These are phyloP conservation scores for Toxicodendron radicans DNA, from an alignment of 345 rosid genomes.

Conservation along the genomic window DNA sequence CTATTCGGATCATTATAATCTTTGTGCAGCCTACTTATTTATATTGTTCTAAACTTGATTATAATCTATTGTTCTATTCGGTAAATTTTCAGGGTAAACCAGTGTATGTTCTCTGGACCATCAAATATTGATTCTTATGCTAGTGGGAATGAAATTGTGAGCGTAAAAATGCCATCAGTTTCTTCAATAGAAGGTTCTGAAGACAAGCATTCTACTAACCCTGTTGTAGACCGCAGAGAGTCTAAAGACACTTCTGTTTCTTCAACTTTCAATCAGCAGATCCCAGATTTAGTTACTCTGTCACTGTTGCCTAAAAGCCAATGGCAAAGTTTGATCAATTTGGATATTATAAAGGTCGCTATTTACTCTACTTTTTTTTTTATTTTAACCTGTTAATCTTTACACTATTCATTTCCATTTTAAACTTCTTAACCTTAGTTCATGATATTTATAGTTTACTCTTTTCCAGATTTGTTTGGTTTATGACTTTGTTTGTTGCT, in stretches of 20 bases:
- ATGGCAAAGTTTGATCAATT: constrained; percentile 94
- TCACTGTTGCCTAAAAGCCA: constrained; percentile 92
- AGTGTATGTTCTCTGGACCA: constrained; percentile 73
- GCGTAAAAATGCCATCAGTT: constrained; percentile 76
- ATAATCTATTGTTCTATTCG: too few relatives aligned
- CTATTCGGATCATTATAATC: neutral
- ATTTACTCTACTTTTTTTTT: neutral
- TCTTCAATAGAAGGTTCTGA: constrained; percentile 57
- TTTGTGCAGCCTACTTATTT: neutral
- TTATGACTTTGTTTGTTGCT: neutral
- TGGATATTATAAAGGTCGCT: constrained; percentile 88
- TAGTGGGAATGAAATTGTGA: constrained; percentile 75
- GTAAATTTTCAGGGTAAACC: constrained; percentile 63
- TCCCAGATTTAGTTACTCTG: constrained; percentile 89
- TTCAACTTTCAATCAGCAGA: constrained; percentile 48
- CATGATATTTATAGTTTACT: neutral
- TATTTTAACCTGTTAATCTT: neutral
- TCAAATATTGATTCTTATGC: constrained; percentile 65
- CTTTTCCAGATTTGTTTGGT: neutral
- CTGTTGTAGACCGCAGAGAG: constrained; percentile 30
- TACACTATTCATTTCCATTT: neutral
- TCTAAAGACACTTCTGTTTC: constrained; percentile 30
- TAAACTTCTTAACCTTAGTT: neutral
- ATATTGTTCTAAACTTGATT: neutral
- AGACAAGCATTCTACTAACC: constrained; percentile 45